Evolutionary conservation across 345 rosid species (phyloP).

Genomic region (Pugionium cornutum): DNA sequence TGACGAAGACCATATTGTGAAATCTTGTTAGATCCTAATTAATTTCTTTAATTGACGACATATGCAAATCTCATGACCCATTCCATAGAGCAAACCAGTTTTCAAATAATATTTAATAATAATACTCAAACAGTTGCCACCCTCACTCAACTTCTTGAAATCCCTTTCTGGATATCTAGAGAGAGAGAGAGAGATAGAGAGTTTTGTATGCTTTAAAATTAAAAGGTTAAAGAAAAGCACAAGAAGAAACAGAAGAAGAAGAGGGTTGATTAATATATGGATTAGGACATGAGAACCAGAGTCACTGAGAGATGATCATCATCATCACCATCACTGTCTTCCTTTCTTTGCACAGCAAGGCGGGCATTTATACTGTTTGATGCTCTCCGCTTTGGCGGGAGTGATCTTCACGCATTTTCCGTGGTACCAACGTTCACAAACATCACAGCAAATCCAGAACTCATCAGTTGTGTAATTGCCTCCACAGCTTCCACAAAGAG

Average conservation of each 20-base stretch:
- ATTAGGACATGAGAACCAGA: conserved; percentile 37
- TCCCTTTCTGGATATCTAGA: conserved; percentile 29
- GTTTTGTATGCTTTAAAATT: conserved; percentile 35
- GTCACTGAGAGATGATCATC: conserved; percentile 6
- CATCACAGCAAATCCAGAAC: conserved; percentile 86
- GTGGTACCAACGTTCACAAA: conserved; percentile 84
- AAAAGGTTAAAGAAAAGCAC: conserved; percentile 18
- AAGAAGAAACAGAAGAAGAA: neutral
- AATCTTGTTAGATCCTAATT: conserved; percentile 23
- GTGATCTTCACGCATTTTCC: conserved; percentile 87
- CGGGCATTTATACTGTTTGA: conserved; percentile 88
- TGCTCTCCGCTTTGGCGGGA: conserved; percentile 77
- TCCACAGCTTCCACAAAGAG: conserved; percentile 74
- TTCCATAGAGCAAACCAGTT: conserved; percentile 23
- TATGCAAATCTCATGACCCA: conserved; percentile 32
- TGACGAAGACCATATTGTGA: neutral
- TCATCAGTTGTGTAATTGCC: conserved; percentile 75
- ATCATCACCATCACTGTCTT: conserved; percentile 45
- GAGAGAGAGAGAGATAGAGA: conserved; percentile 24
- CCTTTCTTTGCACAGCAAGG: conserved; percentile 78
- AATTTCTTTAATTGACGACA: conserved; percentile 24
- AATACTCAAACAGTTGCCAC: conserved; percentile 38
- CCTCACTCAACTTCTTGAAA: conserved; percentile 38
- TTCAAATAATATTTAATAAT: conserved; percentile 25
- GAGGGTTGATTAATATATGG: conserved; percentile 30